phyloP scores from a whole-genome alignment of 805 yeast genomes.

The Barnettozyma vustinii region DNA sequence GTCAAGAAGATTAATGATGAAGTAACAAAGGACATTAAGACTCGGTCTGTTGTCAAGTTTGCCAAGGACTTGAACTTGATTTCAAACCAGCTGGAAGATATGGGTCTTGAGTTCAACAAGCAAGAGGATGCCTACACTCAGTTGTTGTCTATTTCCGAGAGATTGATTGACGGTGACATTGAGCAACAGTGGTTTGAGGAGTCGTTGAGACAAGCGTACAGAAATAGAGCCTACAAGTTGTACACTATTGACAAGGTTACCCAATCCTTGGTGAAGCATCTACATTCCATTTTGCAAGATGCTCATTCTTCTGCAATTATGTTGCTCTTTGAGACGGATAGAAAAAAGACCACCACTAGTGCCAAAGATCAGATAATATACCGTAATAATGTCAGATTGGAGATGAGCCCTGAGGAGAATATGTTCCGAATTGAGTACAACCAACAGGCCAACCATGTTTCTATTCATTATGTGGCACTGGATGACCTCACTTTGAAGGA shows the following conservation, averaged over 20 bases:
- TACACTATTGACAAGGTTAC: constrained; percentile 92
- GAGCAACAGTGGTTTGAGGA: constrained; percentile 97
- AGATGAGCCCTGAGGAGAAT: constrained; percentile 82
- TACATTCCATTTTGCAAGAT: constrained; percentile 80
- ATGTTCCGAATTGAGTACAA: constrained; percentile 84
- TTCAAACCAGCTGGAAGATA: constrained; percentile 73
- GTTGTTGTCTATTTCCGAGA: constrained; percentile 66
- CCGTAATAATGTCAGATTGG: constrained; percentile 78
- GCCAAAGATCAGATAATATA: constrained; percentile 86
- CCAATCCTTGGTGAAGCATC: constrained; percentile 77
- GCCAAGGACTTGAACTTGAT: constrained; percentile 82
- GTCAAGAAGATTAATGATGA: constrained; percentile 64
- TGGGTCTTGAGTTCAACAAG: constrained; percentile 70
- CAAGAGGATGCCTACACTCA: constrained; percentile 65
- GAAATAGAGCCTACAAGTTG: constrained; percentile 87
- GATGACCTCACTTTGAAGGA: constrained; percentile 86
- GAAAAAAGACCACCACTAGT: constrained; percentile 56
- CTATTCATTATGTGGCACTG: constrained; percentile 77
- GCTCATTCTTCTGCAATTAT: constrained; percentile 74
- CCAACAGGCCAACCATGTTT: constrained; percentile 44
- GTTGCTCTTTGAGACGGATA: constrained; percentile 76
- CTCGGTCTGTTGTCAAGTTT: constrained; percentile 62
- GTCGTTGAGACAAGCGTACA: constrained; percentile 87
- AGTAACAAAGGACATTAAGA: constrained; percentile 68
- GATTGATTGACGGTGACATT: constrained; percentile 79